Evolutionary conservation across 164 flowering plant genomes (phyloP), one percentile per base, ranked within the genome.

Genomic region (Piper longum): DNA sequence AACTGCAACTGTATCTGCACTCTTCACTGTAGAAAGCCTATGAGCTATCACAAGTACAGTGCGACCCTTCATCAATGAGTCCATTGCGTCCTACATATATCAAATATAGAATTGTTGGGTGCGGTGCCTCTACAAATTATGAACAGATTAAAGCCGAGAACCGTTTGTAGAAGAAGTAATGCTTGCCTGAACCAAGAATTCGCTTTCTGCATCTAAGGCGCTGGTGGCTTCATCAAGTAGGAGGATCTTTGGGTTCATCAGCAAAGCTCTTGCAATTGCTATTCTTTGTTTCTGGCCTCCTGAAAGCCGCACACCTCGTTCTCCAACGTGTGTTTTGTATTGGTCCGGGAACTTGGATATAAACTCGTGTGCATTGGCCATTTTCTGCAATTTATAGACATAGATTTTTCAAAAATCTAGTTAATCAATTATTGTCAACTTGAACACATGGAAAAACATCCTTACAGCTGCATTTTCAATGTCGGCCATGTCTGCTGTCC

Each of bases 341-440:
- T 84, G 86, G 0, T 95, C 98, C 3, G 98, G 91, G 67, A 95
- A 95, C 17, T 77, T 87, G 54, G 83, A 78, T 64, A 95, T 75
- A 69, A 95, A 95, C 3, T 89, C 98, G 70, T 95, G 95, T 5
- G 96, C 99, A 77, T 95, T 95, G 12, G 99, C 99, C 98, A 91
- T 88, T 82, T 77, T 89, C 99, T 95, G 91, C 74, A 76, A 41
- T 57, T 67, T 12, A 0, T 11, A 63, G 45, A 55, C 65, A 55
- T 41, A 45, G 43, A 45, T 11, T 55, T n/a, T 4, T 69, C 36
- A 72, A 56, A 52, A 16, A 56, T 56, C 5, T 8, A 41, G 62
- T 62, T 26, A 55, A 17, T 19, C 9, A 64, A 12, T 17, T 2
- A 18, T 39, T 57, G 19, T 17, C 17, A 41, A 39, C 44, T 16